Evolutionary conservation across 768 basidiomycete species (phyloP).

Genomic region (Xerocomellus chrysenteron): DNA sequence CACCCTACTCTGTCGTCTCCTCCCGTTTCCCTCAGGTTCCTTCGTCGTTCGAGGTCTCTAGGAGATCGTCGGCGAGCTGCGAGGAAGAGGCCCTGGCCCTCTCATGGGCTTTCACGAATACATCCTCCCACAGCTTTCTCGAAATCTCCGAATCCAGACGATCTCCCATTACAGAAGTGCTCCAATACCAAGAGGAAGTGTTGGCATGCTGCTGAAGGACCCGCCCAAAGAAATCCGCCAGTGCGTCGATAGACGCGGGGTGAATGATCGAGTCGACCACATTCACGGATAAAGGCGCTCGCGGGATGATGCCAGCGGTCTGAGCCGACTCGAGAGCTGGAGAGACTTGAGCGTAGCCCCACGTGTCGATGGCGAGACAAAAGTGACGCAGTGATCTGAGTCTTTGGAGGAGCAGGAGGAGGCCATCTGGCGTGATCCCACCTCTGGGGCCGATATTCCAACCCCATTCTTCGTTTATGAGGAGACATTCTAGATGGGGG

Average conservation of each 20-base stretch:
- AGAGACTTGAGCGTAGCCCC: neutral
- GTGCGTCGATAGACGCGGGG: conserved; percentile 14
- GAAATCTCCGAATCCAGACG: conserved; percentile 15
- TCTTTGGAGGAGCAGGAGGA: conserved; percentile 12
- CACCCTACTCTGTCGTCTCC: neutral
- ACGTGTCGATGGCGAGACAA: conserved; percentile 16
- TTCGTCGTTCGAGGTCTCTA: neutral
- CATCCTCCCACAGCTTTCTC: conserved; percentile 18
- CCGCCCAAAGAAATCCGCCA: conserved; percentile 18
- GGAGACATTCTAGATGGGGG: conserved; percentile 14
- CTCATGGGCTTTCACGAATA: conserved; percentile 16
- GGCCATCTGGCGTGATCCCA: conserved; percentile 20
- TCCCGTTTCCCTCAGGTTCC: neutral
- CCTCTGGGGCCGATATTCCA: conserved; percentile 9
- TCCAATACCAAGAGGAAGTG: conserved; percentile 8
- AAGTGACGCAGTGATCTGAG: conserved; percentile 2
- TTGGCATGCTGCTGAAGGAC: conserved; percentile 7
- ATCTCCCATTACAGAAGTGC: conserved; percentile 3
- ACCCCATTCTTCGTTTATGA: conserved; percentile 21
- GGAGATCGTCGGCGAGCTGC: neutral
- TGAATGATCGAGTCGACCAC: conserved; percentile 18
- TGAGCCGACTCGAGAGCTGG: neutral
- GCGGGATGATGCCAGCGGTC: neutral
- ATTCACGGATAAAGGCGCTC: conserved; percentile 10
- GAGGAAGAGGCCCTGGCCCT: neutral